Evolutionary conservation across 1,139 yeast genomes (phyloP).

Genomic region (Pichia sorboxylosa): DNA sequence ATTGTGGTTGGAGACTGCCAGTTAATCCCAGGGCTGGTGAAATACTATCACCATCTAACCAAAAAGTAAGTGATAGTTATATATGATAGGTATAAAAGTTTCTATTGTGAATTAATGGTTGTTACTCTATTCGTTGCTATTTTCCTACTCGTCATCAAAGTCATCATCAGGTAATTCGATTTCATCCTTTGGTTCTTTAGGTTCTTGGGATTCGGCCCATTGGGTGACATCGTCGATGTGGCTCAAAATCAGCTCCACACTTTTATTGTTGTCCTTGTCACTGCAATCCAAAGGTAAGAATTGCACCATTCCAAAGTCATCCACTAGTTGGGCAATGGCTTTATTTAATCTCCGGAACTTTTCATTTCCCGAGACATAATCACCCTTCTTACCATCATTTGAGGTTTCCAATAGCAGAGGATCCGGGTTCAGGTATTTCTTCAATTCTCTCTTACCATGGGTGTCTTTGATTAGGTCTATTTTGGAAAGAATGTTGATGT

Average conservation of each 20-base stretch:
- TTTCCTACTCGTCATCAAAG: constrained; percentile 1
- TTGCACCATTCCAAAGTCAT: constrained; percentile 98
- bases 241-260: constrained; percentile 74
- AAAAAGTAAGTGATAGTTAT: too few species aligned
- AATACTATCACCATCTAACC: constrained; percentile 13
- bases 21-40: constrained; percentile 26
- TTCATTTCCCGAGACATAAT: constrained; percentile 40
- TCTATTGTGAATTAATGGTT: too few species aligned
- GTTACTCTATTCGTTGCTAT: too few species aligned
- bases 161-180: constrained; percentile 39
- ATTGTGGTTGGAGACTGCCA: constrained; percentile 54
- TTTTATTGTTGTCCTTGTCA: constrained; percentile 48
- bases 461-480: constrained; percentile 75
- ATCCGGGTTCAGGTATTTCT: constrained; percentile 83
- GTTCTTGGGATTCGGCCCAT: constrained; percentile 95
- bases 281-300: constrained; percentile 81
- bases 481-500: constrained; percentile 78
- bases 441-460: constrained; percentile 60
- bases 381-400: constrained; percentile 27
- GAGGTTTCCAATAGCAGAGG: constrained; percentile 50
- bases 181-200: constrained; percentile 86
- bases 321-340: constrained; percentile 79
- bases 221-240: constrained; percentile 95
- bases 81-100: too few species aligned
- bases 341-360: constrained; percentile 63